Conservation (phyloP, 495 filamentous ascomycete genomes). For the Daldinia decipiens region DNA sequence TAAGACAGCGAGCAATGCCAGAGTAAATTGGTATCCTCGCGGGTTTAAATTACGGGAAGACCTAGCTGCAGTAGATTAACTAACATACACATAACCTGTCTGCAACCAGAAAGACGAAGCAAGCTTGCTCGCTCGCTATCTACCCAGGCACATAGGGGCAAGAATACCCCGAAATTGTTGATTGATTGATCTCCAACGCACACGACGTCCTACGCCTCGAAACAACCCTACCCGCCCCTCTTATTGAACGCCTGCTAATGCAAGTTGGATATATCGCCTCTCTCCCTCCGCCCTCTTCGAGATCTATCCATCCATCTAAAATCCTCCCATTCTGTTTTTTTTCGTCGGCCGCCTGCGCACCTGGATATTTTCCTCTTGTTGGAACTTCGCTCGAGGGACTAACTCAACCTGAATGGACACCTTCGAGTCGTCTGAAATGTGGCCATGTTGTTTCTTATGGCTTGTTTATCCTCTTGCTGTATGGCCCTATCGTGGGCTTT, state of each 20-base stretch:
- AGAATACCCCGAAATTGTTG: not conserved
- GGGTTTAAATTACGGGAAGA: constrained; percentile 7
- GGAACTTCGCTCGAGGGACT: not conserved
- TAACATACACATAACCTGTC: constrained; percentile 20
- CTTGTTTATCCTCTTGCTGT: not conserved
- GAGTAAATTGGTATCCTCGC: not conserved
- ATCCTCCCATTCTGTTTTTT: constrained; percentile 10
- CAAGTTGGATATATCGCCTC: constrained; percentile 43
- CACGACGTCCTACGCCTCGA: not conserved
- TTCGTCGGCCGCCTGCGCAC: not conserved
- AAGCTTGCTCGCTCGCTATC: constrained; percentile 11
- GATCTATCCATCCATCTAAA: constrained; percentile 33
- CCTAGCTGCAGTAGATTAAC: constrained; percentile 13
- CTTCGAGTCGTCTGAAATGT: not conserved
- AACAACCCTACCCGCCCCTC: constrained; percentile 10
- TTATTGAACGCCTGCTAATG: constrained; percentile 41
- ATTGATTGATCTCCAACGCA: not conserved
- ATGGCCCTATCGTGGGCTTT: not conserved
- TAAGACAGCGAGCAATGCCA: too few species aligned
- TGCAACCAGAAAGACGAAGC: constrained; percentile 20
- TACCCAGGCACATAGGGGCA: not conserved
- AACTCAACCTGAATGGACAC: not conserved
- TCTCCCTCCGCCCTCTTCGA: constrained; percentile 13
- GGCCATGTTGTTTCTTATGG: not conserved
- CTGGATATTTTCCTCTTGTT: constrained; percentile 1